These are phyloP conservation scores for Erythrophleum fordii DNA, from an alignment of 306 rosid species.

Conservation along the genomic window DNA sequence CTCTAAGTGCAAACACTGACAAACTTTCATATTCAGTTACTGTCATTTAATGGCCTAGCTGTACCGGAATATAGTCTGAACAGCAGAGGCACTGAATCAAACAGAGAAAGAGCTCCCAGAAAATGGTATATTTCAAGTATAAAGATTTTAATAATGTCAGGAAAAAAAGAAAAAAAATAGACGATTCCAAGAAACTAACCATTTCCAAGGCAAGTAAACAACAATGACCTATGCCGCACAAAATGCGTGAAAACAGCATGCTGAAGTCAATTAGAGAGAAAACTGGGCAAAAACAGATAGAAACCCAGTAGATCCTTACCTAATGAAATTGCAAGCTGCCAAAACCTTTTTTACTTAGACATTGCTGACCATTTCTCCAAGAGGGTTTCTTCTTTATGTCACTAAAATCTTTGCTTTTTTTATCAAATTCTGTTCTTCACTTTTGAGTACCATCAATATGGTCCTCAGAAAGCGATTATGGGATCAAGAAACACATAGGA, in stretches of 20 bases:
- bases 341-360: not conserved
- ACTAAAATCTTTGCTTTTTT: conserved; percentile 20
- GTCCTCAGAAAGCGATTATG: conserved; percentile 20
- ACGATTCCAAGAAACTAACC: conserved; percentile 37
- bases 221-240: conserved; percentile 19
- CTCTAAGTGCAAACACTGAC: not conserved
- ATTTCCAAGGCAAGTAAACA: conserved; percentile 37
- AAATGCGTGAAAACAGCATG: conserved; percentile 26
- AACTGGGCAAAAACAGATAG: conserved; percentile 21
- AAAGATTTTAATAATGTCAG: not conserved
- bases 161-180: not conserved
- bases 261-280: conserved; percentile 23
- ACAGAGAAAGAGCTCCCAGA: conserved; percentile 20
- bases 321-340: conserved; percentile 26
- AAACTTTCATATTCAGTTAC: conserved; percentile 6
- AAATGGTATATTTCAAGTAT: conserved; percentile 14
- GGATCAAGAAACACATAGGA: conserved; percentile 35
- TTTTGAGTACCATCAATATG: conserved; percentile 1
- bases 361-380: conserved; percentile 28
- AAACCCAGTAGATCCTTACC: conserved; percentile 28
- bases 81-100: not conserved
- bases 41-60: conserved; percentile 3
- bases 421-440: conserved; percentile 22
- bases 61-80: conserved; percentile 23
- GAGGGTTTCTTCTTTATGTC: conserved; percentile 34